These are phyloP conservation scores for Circinella umbellata DNA, from an alignment of 371 early-diverging fungal genomes.

Conservation along the genomic window DNA sequence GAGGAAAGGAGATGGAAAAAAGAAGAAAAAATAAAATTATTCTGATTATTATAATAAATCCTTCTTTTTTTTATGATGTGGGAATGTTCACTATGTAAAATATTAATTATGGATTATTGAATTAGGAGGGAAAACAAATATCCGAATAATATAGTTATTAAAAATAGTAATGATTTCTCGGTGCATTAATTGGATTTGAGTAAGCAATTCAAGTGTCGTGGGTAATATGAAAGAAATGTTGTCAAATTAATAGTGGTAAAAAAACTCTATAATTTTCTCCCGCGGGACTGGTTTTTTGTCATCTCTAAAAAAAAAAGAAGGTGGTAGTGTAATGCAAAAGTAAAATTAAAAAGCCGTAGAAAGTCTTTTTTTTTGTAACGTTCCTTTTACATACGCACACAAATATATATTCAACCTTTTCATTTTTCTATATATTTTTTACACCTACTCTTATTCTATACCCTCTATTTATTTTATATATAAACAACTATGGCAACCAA, in stretches of 20 bases:
- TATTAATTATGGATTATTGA: neutral
- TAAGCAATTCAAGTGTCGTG: neutral
- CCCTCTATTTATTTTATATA: slow-evolving; percentile 7
- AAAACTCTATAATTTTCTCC: neutral
- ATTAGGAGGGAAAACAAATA: neutral
- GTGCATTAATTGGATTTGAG: neutral
- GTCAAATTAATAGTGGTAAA: neutral
- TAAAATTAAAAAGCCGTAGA: no score
- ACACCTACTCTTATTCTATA: neutral
- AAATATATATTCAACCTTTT: no score
- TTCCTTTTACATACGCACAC: no score
- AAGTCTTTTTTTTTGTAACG: no score
- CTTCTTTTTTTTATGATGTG: no score
- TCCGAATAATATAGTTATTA: neutral
- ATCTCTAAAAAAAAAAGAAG: neutral
- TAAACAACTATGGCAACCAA: slow-evolving; percentile 44
- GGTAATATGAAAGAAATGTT: neutral
- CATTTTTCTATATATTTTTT: no score
- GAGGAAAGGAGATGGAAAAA: neutral
- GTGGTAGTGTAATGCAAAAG: no score
- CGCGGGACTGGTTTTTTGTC: slow-evolving; percentile 14
- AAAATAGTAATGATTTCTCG: neutral
- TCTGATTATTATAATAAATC: neutral
- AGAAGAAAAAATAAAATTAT: neutral
- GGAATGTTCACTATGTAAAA: neutral